Base-by-base conservation (phyloP, 257 asterid genomes). In the Capsicum pubescens region DNA sequence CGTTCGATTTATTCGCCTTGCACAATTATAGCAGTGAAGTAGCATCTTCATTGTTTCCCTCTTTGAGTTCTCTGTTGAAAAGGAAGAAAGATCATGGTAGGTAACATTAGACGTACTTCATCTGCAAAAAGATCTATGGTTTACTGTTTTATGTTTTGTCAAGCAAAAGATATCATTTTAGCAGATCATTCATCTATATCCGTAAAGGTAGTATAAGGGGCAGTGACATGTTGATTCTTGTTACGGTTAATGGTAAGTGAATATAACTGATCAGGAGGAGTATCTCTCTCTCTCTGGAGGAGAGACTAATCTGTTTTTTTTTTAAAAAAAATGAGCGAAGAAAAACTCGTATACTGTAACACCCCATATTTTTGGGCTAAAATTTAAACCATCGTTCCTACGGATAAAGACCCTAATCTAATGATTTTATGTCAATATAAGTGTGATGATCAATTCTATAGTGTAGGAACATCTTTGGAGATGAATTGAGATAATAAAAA, bases 71-170 rank as follows among this genome's bases (percentile, higher is more conserved):
- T 83, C 59, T 86, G 79, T 84, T 93, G 87, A 91, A 87, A 87
- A 90, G 98, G 88, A 93, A 93, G 92, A 93, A 93, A 89, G 98
- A 95, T 89, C 97, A 95, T 7, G 98, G 98, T 86, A 59, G 68
- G 89, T 85, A 9, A 74, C 44, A 78, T 61, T 48, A 7, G n/a
- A 42, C 50, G 26, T 26, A 26, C 26, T 16, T 42, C 36, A 26
- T 78, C 71, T 79, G 14, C 35, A 14, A 36, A 46, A 5, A n/a
- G 59, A 21, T 13, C 15, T 2, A 16, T 9, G 52, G 17, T 48
- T 72, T 19, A 19, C 39, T 21, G 60, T 12, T 50, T 50, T 50
- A 11, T 21, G 44, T 12, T 19, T 74, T 12, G 11, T n/a, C 35
- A 50, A 74, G 1, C 61, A 3, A 21, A 50, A 74, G 61, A 10